phyloP scores from a whole-genome alignment of 2,329 filamentous ascomycete genomes.

The Hypoxylon sp. region DNA sequence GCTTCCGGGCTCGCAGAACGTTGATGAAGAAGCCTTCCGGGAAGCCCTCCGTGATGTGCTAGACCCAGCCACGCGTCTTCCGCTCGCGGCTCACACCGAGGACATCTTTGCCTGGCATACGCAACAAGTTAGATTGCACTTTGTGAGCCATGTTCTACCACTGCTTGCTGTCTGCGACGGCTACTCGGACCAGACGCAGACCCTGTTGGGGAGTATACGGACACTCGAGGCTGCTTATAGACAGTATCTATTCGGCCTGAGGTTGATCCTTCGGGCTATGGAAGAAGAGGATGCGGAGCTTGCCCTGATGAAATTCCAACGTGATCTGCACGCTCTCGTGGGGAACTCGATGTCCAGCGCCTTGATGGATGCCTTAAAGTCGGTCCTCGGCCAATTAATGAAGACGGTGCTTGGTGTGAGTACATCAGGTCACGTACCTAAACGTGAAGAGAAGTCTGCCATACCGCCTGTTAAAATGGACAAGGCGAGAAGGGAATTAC shows the following conservation, averaged over 20 bases:
- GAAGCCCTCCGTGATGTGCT: constrained; percentile 69
- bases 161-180: constrained; percentile 65
- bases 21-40: constrained; percentile 63
- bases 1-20: constrained; percentile 59
- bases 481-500: constrained; percentile 65
- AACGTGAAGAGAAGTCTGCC: constrained; percentile 32
- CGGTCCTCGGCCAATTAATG: constrained; percentile 69
- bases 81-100: constrained; percentile 67
- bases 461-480: constrained; percentile 54
- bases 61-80: constrained; percentile 62
- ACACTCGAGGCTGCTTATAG: constrained; percentile 73
- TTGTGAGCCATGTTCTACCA: constrained; percentile 71
- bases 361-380: constrained; percentile 68
- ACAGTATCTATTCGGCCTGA: constrained; percentile 70
- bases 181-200: constrained; percentile 61
- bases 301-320: constrained; percentile 67
- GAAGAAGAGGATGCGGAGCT: constrained; percentile 57
- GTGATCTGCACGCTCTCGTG: constrained; percentile 75
- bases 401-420: constrained; percentile 63
- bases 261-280: constrained; percentile 66
- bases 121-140: constrained; percentile 73
- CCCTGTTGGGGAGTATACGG: constrained; percentile 67
- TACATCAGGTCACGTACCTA: constrained; percentile 15
- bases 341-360: constrained; percentile 72
- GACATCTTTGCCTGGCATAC: constrained; percentile 73